Base-by-base conservation (phyloP, 2,329 filamentous ascomycete genomes). In the Fusarium bactridioides region DNA sequence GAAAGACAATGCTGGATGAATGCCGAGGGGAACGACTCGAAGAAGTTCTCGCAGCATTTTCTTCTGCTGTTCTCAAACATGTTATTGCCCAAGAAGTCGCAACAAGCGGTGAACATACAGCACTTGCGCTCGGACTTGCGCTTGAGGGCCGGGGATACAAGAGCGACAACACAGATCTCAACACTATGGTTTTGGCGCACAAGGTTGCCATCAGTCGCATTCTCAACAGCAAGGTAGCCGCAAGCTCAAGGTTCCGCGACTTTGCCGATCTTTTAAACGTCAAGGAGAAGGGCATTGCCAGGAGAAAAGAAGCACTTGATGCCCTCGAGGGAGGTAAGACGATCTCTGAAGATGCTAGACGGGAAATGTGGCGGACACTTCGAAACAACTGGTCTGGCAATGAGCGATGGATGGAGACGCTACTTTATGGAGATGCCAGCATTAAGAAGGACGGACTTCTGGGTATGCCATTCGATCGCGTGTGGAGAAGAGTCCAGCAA, bases 1-100 rank as follows among this genome's bases (percentile, higher is more conserved):
- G 96, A 57, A 98, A 97, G 84, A 97, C 94, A 0, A 97, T 98
- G 93, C 85, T 99, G 57, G 96, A 99, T 79, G 95, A 99, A 76
- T 99, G 96, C 83, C 95, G 93, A 74, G 95, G 95, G 10, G 94
- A 97, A 61, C 91, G 94, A 71, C 89, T 98, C 61, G 94, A 95
- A 79, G 96, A 99, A 78, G 84, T 97, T 3, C 86, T 98, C 33
- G 90, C 94, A 7, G 86, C 90, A 1, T 97, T 99, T 77, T 98
- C 95, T 3, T 93, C 93, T 19, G 89, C 90, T 1, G 94, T 97
- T 2, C 81, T 98, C 69, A 93, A 93, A 78, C 94, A 92, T 77
- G 81, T 89, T 2, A 82, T 93, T 3, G 83, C 86, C 1, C 82
- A 84, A 45, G 79, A 84, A 43, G 75, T 80, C 44, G 79, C 80